Base-by-base conservation (phyloP, 768 basidiomycete species). In the Tricholoma sp. region DNA sequence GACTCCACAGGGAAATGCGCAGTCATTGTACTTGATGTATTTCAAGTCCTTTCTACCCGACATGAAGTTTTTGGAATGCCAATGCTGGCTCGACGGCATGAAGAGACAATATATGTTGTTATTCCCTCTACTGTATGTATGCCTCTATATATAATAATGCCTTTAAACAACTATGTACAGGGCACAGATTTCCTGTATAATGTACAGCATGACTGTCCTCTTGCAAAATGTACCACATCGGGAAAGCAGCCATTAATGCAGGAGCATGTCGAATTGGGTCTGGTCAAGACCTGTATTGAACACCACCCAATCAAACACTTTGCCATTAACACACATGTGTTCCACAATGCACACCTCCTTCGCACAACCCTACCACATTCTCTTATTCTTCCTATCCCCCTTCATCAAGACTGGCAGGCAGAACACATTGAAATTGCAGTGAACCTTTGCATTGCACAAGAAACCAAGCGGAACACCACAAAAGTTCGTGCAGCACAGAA, bases 11-110 rank as follows among this genome's bases (percentile, higher is more conserved):
- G 18, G 21, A 18, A 34, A 4, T 31, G 51, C 3, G 51, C 59
- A 11, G 19, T 59, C 16, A 57, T 63, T 8, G 41, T 59, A 22
- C 27, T 66, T 22, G 65, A 66, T 39, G 35, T 66, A 12, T 67
- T 65, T 46, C 52, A 61, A 32, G 53, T 67, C 31, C 43, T 50
- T 39, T 35, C 50, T 22, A 56, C 50, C 19, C 56, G 61, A 24
- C 59, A 67, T 55, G 52, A 59, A 29, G 56, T 58, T 11, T 67
- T 67, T 55, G 64, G 62, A 54, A 67, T 67, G 66, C 66, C 64
- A 34, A 55, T 63, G 54, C 47, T 67, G n/a, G 52, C 52, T 53
- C 59, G 56, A 16, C 59, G 43, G n/a, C 32, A 45, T 19, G 52
- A 59, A 32, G 55, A 61, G 35, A 43, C 35, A 52, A 51, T 8